phyloP scores from a whole-genome alignment of 208 protist genomes.

The Borovskyia barvae region DNA sequence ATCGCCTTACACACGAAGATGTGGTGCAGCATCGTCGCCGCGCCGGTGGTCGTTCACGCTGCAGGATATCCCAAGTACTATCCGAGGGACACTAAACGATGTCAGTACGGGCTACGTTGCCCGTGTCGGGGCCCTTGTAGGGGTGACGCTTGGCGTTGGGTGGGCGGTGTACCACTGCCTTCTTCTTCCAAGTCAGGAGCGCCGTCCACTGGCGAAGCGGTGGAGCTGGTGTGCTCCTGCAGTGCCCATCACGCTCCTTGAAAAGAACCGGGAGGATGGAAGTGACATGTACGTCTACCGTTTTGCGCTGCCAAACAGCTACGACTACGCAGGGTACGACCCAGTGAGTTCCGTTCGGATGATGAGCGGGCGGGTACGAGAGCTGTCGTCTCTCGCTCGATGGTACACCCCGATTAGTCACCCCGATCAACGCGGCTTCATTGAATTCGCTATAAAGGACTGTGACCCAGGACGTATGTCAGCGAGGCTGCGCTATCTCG shows the following conservation, averaged over 20 bases:
- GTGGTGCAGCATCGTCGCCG: not conserved
- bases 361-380: conserved; percentile 44
- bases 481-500: conserved; percentile 59
- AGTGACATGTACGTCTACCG: conserved; percentile 67
- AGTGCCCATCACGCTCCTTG: conserved; percentile 74
- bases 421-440: conserved; percentile 67
- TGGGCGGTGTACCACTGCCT: conserved; percentile 50
- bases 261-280: conserved; percentile 50
- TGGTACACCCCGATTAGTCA: conserved; percentile 90
- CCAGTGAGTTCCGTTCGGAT: conserved; percentile 81
- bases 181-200: conserved; percentile 50
- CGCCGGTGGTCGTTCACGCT: conserved; percentile 76
- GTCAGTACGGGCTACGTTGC: conserved; percentile 73
- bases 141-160: conserved; percentile 11
- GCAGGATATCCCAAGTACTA: conserved; percentile 55
- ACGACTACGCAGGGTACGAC: conserved; percentile 87
- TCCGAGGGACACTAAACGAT: conserved; percentile 45
- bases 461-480: conserved; percentile 81
- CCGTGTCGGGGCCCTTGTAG: conserved; percentile 30
- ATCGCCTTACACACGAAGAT: not conserved
- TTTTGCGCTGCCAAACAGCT: conserved; percentile 77
- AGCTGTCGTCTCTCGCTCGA: conserved; percentile 50
- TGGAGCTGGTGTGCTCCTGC: conserved; percentile 50
- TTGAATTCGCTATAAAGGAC: conserved; percentile 85
- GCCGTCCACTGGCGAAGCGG: conserved; percentile 66